A percentile compares a stretch with the other conserved stretches of the same genome.
These are phyloP conservation scores for Beauveria australis DNA, from an alignment of 2,329 filamentous ascomycete species.

Conservation along the genomic window DNA sequence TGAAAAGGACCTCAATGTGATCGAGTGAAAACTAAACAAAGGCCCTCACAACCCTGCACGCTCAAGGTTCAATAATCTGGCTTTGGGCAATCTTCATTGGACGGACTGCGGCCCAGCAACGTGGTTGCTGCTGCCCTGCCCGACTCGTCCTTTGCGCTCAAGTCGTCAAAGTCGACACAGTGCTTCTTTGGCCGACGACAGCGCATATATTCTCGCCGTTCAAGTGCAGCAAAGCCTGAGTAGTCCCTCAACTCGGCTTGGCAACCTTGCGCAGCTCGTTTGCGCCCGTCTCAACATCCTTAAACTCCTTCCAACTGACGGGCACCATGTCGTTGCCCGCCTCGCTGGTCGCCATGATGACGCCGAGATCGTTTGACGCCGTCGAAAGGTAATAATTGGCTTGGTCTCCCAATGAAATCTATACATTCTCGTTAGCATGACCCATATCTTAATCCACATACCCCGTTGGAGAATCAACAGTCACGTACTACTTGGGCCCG, in stretches of 20 bases:
- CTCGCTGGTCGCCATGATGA: slow-evolving; percentile 87
- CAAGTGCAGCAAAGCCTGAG: background rate
- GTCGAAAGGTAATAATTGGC: slow-evolving; percentile 93
- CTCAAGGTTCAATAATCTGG: background rate
- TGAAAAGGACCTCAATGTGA: background rate
- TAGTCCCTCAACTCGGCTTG: slow-evolving; percentile 64
- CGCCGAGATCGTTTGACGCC: slow-evolving; percentile 81
- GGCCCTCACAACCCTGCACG: background rate
- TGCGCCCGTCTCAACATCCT: slow-evolving; percentile 68
- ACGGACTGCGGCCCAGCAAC: background rate
- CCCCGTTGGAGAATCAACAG: background rate
- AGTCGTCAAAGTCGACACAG: background rate
- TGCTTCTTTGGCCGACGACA: background rate
- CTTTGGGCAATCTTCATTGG: background rate
- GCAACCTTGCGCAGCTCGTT: slow-evolving; percentile 86
- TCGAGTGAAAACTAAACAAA: background rate
- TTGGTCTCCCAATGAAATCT: slow-evolving; percentile 89
- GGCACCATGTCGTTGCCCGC: slow-evolving; percentile 86
- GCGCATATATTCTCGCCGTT: background rate
- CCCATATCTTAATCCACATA: background rate
- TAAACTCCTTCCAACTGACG: slow-evolving; percentile 91
- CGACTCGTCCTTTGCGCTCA: too few species aligned
- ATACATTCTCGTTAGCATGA: background rate
- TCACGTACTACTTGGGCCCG: slow-evolving; percentile 67
- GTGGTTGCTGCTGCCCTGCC: background rate